Conservation (phyloP, 257 asterid species). For the Rhazya stricta region DNA sequence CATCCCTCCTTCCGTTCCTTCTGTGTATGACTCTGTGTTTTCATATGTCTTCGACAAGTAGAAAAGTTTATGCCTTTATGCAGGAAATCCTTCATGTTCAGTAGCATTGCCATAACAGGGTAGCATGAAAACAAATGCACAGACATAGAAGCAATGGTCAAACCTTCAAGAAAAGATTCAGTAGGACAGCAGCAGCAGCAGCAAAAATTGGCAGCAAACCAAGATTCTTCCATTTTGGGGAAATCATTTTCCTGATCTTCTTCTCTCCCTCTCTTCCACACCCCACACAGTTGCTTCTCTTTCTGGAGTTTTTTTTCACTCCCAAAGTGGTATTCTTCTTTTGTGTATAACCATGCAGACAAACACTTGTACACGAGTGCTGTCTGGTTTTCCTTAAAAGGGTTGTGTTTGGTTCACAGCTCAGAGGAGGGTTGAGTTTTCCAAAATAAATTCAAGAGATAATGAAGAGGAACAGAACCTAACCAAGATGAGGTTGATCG, state of each 20-base stretch:
- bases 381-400: background rate
- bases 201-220: conserved; percentile 69
- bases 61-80: background rate
- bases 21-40: background rate
- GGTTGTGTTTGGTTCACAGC: background rate
- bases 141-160: background rate
- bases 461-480: background rate
- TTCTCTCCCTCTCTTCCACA: background rate
- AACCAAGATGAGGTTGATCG: background rate
- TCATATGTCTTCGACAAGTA: background rate
- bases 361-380: background rate
- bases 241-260: conserved; percentile 44
- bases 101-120: background rate
- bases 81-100: conserved; percentile 7
- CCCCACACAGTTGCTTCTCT: background rate
- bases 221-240: conserved; percentile 44
- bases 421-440: background rate
- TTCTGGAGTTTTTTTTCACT: background rate
- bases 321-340: background rate
- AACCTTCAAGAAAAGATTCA: conserved; percentile 64
- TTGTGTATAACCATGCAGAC: background rate
- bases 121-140: background rate
- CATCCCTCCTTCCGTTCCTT: background rate
- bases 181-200: conserved; percentile 47
- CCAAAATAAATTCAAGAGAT: background rate